Evolutionary conservation across 495 filamentous ascomycete species (phyloP).

Genomic region (Penicillium antarcticum): DNA sequence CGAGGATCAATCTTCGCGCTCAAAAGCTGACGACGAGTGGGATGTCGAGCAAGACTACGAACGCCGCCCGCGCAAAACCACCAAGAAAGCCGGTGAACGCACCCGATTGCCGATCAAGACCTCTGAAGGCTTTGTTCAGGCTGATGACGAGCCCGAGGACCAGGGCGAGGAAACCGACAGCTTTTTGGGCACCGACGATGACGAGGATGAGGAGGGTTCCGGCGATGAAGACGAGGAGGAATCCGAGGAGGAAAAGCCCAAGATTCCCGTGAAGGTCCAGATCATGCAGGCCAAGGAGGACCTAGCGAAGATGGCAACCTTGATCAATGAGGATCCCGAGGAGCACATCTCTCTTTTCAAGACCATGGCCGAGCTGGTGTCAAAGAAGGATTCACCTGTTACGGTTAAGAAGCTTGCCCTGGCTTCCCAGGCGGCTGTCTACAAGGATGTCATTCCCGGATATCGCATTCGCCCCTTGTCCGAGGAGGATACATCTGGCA

Average conservation of each 20-base stretch:
- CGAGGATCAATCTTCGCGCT: slow-evolving; percentile 32
- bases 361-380: slow-evolving; percentile 69
- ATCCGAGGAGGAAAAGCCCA: slow-evolving; percentile 51
- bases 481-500: slow-evolving; percentile 67
- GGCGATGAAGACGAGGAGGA: slow-evolving; percentile 51
- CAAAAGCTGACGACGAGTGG: slow-evolving; percentile 57
- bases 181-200: slow-evolving; percentile 48
- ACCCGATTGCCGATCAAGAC: slow-evolving; percentile 84
- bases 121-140: slow-evolving; percentile 65
- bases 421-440: slow-evolving; percentile 83
- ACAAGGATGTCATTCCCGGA: slow-evolving; percentile 92
- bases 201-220: slow-evolving; percentile 33
- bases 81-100: slow-evolving; percentile 66
- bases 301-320: slow-evolving; percentile 72
- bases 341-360: slow-evolving; percentile 79
- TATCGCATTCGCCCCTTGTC: slow-evolving; percentile 84
- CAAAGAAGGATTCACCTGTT: slow-evolving; percentile 49
- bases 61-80: slow-evolving; percentile 66
- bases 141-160: slow-evolving; percentile 42
- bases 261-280: slow-evolving; percentile 69
- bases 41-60: slow-evolving; percentile 92
- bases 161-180: slow-evolving; percentile 50
- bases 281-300: slow-evolving; percentile 89
- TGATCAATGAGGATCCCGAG: slow-evolving; percentile 90
- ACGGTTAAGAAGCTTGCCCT: slow-evolving; percentile 81